phyloP scores from a whole-genome alignment of 805 yeast genomes.

The Teunomyces pallodes region DNA sequence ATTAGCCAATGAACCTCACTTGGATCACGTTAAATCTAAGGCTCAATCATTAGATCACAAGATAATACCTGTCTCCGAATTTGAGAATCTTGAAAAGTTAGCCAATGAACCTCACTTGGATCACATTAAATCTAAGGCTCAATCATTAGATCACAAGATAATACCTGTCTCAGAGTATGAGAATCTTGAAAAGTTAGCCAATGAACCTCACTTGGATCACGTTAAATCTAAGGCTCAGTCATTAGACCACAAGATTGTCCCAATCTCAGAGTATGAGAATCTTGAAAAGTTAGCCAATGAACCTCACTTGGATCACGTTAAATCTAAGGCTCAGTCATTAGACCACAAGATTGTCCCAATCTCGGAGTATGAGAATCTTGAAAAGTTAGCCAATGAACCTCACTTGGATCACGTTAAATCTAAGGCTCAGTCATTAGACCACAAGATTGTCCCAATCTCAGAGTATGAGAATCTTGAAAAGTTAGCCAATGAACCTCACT shows the following conservation, averaged over 20 bases:
- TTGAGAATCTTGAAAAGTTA: slow-evolving; percentile 11
- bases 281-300: slow-evolving; percentile 7
- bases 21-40: slow-evolving; percentile 8
- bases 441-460: background rate
- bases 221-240: no score
- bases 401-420: slow-evolving; percentile 7
- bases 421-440: slow-evolving; percentile 7
- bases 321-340: slow-evolving; percentile 5
- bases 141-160: slow-evolving; percentile 1
- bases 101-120: slow-evolving; percentile 13
- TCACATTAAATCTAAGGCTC: slow-evolving; percentile 9
- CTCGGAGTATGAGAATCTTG: slow-evolving; percentile 17
- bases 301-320: slow-evolving; percentile 15
- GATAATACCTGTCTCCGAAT: slow-evolving; percentile 18
- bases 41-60: slow-evolving; percentile 5
- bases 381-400: slow-evolving; percentile 13
- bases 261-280: background rate
- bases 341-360: slow-evolving; percentile 13
- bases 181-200: slow-evolving; percentile 11
- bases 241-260: no score
- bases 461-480: slow-evolving; percentile 9
- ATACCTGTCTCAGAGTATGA: background rate
- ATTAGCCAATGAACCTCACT: slow-evolving; percentile 14
- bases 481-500: slow-evolving; percentile 18
- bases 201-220: slow-evolving; percentile 25